Percentiles rank a stretch among this genome's conserved stretches.
These are phyloP conservation scores for Geranium rotundifolium DNA, from an alignment of 345 rosid genomes.

Conservation along the genomic window DNA sequence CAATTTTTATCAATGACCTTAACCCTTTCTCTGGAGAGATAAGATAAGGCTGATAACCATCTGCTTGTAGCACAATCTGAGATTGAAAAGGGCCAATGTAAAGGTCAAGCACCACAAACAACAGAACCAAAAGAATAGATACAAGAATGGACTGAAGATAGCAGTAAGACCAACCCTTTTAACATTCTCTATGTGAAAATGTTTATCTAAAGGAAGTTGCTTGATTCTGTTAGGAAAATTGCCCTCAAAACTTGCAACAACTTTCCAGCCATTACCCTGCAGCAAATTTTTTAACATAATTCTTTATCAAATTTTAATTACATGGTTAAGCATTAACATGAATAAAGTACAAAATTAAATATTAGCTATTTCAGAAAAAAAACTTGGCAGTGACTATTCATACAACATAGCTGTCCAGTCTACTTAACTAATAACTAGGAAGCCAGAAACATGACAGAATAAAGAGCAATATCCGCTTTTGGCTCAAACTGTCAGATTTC, in stretches of 20 bases:
- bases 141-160: background rate
- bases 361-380: constrained; percentile 3
- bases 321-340: background rate
- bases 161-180: constrained; percentile 55
- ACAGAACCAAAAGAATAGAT: constrained; percentile 4
- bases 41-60: constrained; percentile 99
- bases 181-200: constrained; percentile 84
- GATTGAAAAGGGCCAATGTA: constrained; percentile 7
- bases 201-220: constrained; percentile 93
- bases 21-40: constrained; percentile 99
- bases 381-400: background rate
- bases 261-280: constrained; percentile 98
- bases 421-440: background rate
- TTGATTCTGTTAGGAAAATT: constrained; percentile 86
- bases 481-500: too few species aligned
- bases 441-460: background rate
- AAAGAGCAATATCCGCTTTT: background rate
- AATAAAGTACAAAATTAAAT: constrained; percentile 1
- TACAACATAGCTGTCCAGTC: background rate
- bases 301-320: background rate
- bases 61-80: constrained; percentile 94
- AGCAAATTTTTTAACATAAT: constrained; percentile 11
- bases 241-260: constrained; percentile 97
- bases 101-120: constrained; percentile 6
- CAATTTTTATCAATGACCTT: constrained; percentile 90